Evolutionary conservation across 257 asterid genomes (phyloP), one percentile per base, ranked within the genome.

Genomic region (Solanum sparsipilum): DNA sequence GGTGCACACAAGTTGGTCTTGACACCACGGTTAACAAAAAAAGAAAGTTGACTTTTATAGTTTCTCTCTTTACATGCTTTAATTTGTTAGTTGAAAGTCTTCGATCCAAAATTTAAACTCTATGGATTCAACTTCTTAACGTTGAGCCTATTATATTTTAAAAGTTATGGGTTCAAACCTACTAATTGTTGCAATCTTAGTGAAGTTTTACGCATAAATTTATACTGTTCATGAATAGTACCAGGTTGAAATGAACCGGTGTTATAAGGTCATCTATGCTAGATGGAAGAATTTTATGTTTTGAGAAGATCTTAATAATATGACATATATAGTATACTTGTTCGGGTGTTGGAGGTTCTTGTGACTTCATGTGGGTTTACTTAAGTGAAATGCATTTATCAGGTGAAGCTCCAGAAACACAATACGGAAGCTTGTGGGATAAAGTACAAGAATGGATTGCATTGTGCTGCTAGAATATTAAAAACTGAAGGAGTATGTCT

Each of bases 371-470:
- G 20, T 5, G 6, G 18, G 1, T 48, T 7, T 81, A 31, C 85
- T 7, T 15, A 81, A 44, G 67, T 81, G 68, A 81, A 46, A 39
- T 87, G 31, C 56, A 8, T 74, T 86, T 73, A 36, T 86, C 95
- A 97, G 98, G 99, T 97, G 86, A 96, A 95, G 92, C 95, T 97
- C 87, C 98, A 97, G 90, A 97, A 93, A 87, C 97, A 96, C 92
- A 97, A 97, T 86, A 93, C 98, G 31, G 96, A 89, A 92, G 94
- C 96, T 65, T 44, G 84, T 67, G 98, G 99, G 88, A 70, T 92
- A 56, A 95, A 91, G 91, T 96, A 97, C 94, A 93, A 90, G 92
- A 93, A 92, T 86, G 95, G 95, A 86, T 89, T 94, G 94, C 96
- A 97, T 87, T 97, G 99, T 84, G 90, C 98, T 88, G 91, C 94